These are phyloP conservation scores for Geranomyces michiganensis DNA, from an alignment of 192 early-diverging fungal genomes.

Conservation along the genomic window DNA sequence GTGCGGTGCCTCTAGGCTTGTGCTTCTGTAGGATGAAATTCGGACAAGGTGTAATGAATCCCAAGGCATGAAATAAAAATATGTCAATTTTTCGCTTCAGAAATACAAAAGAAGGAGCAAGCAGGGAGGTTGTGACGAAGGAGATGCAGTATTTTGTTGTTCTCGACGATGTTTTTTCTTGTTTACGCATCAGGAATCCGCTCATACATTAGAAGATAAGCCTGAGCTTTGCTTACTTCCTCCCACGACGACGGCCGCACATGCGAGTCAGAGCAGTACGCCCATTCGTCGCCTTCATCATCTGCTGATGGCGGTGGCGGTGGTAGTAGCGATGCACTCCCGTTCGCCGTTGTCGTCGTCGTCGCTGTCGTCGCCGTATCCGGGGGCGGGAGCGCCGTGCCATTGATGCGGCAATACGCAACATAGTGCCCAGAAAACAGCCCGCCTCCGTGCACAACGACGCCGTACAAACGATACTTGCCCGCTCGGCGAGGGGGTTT, in stretches of 20 bases:
- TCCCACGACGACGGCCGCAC: constrained; percentile 37
- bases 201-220: constrained; percentile 56
- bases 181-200: background rate
- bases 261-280: constrained; percentile 40
- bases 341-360: background rate
- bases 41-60: too few relatives aligned
- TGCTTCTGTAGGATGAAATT: too few relatives aligned
- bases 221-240: constrained; percentile 42
- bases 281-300: constrained; percentile 34
- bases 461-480: constrained; percentile 47
- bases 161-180: too few relatives aligned
- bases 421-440: constrained; percentile 53
- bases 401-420: constrained; percentile 40
- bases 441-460: constrained; percentile 50
- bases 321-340: background rate
- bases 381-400: background rate
- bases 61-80: too few relatives aligned
- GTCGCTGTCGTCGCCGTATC: background rate
- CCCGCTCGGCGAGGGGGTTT: background rate
- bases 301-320: too few relatives aligned
- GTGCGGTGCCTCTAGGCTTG: too few relatives aligned
- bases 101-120: too few relatives aligned
- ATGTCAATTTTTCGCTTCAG: too few relatives aligned
- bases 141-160: too few relatives aligned
- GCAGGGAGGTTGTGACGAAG: too few relatives aligned